A percentile compares a stretch with the other conserved stretches of the same genome.
Conservation (phyloP, 2,329 filamentous ascomycete species). For the Diaporthe sp. region DNA sequence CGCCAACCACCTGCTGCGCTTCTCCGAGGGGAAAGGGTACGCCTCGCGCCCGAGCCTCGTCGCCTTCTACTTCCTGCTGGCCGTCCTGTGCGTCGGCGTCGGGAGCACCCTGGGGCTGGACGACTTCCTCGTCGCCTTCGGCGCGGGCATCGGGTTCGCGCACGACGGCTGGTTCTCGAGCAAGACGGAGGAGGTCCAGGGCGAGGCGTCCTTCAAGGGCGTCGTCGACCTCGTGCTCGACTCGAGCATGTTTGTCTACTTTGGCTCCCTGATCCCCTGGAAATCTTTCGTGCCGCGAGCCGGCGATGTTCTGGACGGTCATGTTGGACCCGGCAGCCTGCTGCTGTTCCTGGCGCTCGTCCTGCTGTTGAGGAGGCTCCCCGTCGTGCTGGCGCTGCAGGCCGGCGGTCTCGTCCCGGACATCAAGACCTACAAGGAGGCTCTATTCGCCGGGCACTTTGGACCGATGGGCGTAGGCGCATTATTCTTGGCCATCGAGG, state of each 20-base stretch:
- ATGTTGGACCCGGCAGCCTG: slow-evolving; percentile 42
- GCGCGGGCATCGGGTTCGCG: slow-evolving; percentile 43
- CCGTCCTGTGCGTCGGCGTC: slow-evolving; percentile 45
- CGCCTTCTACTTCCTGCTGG: slow-evolving; percentile 48
- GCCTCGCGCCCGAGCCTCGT: slow-evolving; percentile 39
- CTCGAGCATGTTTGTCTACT: slow-evolving; percentile 45
- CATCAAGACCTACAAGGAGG: slow-evolving; percentile 41
- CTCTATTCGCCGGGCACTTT: slow-evolving; percentile 48
- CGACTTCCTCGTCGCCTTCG: slow-evolving; percentile 48
- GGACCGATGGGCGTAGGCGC: slow-evolving; percentile 49
- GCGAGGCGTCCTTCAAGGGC: slow-evolving; percentile 41
- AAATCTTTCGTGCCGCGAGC: slow-evolving; percentile 24
- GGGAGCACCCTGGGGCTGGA: slow-evolving; percentile 46
- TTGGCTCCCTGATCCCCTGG: slow-evolving; percentile 47
- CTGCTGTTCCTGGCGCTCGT: slow-evolving; percentile 43
- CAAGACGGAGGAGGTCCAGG: slow-evolving; percentile 40
- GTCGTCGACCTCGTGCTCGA: slow-evolving; percentile 47
- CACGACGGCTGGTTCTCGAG: slow-evolving; percentile 41
- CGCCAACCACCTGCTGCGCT: slow-evolving; percentile 65
- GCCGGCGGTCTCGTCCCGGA: slow-evolving; percentile 39
- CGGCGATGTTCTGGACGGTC: not conserved
- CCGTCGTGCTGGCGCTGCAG: slow-evolving; percentile 42
- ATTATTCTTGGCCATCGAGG: slow-evolving; percentile 44
- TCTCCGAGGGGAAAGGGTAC: slow-evolving; percentile 36
- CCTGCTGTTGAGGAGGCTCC: slow-evolving; percentile 44